These are phyloP conservation scores for Saturnispora sanitii DNA, from an alignment of 805 yeast genomes.

Conservation along the genomic window DNA sequence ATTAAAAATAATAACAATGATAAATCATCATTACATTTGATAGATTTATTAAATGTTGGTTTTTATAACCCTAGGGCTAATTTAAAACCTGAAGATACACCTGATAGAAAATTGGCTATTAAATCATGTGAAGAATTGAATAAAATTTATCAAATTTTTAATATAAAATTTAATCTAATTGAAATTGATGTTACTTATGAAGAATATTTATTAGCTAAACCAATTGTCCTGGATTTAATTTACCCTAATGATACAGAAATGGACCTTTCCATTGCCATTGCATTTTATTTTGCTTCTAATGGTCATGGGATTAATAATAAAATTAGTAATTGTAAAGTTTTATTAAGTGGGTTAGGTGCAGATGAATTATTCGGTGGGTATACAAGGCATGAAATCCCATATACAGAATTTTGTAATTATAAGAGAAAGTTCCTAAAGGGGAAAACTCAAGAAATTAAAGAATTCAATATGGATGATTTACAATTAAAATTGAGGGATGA, in stretches of 20 bases:
- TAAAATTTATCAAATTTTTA: slow-evolving; percentile 31
- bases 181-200: slow-evolving; percentile 69
- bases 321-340: slow-evolving; percentile 49
- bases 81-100: slow-evolving; percentile 52
- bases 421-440: slow-evolving; percentile 15
- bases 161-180: slow-evolving; percentile 36
- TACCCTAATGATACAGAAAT: slow-evolving; percentile 82
- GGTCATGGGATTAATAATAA: slow-evolving; percentile 32
- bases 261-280: slow-evolving; percentile 93
- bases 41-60: slow-evolving; percentile 86
- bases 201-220: slow-evolving; percentile 44
- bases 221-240: slow-evolving; percentile 54
- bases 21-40: too few relatives aligned
- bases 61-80: slow-evolving; percentile 82
- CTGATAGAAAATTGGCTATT: slow-evolving; percentile 74
- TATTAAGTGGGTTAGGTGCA: slow-evolving; percentile 92
- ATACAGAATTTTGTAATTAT: slow-evolving; percentile 26
- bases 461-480: slow-evolving; percentile 14
- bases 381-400: slow-evolving; percentile 62
- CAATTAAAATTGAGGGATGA: slow-evolving; percentile 43
- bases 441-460: slow-evolving; percentile 15
- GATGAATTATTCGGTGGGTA: slow-evolving; percentile 97
- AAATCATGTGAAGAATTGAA: slow-evolving; percentile 47
- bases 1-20: slow-evolving; percentile 13
- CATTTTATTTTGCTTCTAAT: slow-evolving; percentile 83